These are phyloP conservation scores for Phytophthora capsici DNA, from an alignment of 352 stramenopile genomes.

Conservation along the genomic window DNA sequence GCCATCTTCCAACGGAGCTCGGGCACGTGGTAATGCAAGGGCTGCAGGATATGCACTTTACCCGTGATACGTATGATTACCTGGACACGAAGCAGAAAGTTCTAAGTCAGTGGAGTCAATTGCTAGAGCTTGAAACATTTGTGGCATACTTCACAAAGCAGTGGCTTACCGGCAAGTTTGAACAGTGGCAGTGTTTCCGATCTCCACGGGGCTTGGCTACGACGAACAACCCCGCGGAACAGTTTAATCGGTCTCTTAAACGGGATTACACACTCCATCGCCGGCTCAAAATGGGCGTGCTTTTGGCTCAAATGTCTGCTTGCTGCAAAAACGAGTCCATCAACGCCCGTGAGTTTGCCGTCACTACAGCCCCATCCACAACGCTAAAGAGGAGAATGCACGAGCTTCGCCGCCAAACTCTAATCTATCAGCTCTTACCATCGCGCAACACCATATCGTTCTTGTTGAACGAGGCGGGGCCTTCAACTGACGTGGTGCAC, in stretches of 20 bases:
- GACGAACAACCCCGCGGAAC: conserved; percentile 12
- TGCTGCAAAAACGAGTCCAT: conserved; percentile 3
- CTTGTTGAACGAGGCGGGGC: not conserved
- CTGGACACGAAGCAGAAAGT: not conserved
- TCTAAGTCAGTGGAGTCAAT: not conserved
- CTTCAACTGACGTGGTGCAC: not conserved
- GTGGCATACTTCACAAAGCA: conserved; percentile 7
- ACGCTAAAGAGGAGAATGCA: not conserved
- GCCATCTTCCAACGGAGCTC: not conserved
- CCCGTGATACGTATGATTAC: not conserved
- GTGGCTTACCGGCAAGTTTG: conserved; percentile 8
- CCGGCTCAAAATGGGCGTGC: conserved; percentile 9
- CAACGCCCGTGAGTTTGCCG: not conserved
- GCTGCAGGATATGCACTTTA: conserved; percentile 2
- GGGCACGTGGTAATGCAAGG: not conserved
- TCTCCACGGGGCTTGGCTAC: conserved; percentile 4
- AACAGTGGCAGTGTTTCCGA: not conserved
- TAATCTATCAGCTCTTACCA: not conserved
- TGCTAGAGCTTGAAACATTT: conserved; percentile 1
- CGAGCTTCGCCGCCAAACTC: not conserved
- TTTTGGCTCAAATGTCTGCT: not conserved
- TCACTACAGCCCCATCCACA: not conserved
- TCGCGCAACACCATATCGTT: not conserved
- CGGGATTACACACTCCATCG: conserved; percentile 2
- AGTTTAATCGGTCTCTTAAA: conserved; percentile 3